These are phyloP conservation scores for Plasmodium knowlesi DNA, from an alignment of 169 alveolate species.

Conservation along the genomic window DNA sequence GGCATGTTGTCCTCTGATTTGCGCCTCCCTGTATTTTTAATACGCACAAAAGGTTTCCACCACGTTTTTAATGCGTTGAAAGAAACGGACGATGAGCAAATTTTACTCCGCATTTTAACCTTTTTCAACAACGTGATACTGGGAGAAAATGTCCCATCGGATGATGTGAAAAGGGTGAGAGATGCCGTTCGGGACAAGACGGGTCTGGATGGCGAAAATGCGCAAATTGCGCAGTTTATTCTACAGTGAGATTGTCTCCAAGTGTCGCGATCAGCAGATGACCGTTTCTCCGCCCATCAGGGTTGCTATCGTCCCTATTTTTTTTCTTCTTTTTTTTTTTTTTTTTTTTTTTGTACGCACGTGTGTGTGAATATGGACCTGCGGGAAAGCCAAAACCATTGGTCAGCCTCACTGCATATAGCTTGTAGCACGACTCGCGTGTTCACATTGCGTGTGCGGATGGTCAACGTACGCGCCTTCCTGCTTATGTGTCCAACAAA, in stretches of 20 bases:
- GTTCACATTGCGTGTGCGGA: not conserved
- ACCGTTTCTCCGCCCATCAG: not conserved
- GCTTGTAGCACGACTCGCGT: not conserved
- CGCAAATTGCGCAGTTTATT: slow-evolving; percentile 56
- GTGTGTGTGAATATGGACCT: not conserved
- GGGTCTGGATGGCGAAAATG: slow-evolving; percentile 51
- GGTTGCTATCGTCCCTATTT: not conserved
- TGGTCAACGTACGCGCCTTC: not conserved
- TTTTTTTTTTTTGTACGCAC: slow-evolving; percentile 11
- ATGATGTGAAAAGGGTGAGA: slow-evolving; percentile 11
- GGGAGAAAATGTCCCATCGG: slow-evolving; percentile 44
- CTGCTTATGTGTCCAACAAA: not conserved
- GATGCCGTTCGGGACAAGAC: slow-evolving; percentile 14
- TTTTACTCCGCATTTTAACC: slow-evolving; percentile 69
- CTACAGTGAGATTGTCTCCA: slow-evolving; percentile 8
- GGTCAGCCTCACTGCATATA: not conserved
- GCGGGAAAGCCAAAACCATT: not conserved
- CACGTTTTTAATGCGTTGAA: slow-evolving; percentile 45
- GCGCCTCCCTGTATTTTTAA: slow-evolving; percentile 62
- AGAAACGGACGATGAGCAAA: slow-evolving; percentile 42
- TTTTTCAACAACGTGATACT: slow-evolving; percentile 57
- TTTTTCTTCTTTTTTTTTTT: slow-evolving; percentile 4
- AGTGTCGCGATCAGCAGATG: not conserved
- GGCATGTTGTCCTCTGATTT: slow-evolving; percentile 66
- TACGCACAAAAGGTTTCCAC: slow-evolving; percentile 38